These are phyloP conservation scores for Solanum hybrid DNA, from an alignment of 305 asterid genomes.

Conservation along the genomic window DNA sequence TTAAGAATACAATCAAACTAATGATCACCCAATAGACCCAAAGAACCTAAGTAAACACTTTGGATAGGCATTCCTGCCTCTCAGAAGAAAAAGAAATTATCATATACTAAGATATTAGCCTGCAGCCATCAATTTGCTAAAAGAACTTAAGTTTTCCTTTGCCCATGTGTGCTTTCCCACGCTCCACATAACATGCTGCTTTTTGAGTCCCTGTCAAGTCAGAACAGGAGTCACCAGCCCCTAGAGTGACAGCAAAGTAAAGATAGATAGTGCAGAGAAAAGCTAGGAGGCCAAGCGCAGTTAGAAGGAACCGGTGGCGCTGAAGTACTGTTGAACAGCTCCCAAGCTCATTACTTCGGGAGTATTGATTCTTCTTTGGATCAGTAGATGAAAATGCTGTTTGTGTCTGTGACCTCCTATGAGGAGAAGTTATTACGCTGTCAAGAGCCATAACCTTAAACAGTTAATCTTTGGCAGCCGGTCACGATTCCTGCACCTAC, in stretches of 20 bases:
- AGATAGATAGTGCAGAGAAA: conserved; percentile 90
- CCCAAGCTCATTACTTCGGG: conserved; percentile 53
- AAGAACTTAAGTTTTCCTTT: conserved; percentile 35
- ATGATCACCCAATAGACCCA: conserved; percentile 6
- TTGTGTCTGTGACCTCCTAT: conserved; percentile 66
- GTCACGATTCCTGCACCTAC: conserved; percentile 24
- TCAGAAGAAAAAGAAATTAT: neutral
- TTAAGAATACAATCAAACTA: neutral
- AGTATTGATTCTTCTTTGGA: conserved; percentile 30
- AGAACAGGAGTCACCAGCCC: conserved; percentile 33
- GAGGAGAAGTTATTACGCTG: conserved; percentile 71
- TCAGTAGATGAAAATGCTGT: conserved; percentile 48
- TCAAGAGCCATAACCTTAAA: conserved; percentile 55
- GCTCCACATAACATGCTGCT: conserved; percentile 30
- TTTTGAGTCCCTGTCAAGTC: conserved; percentile 28
- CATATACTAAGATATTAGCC: neutral
- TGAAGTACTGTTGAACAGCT: conserved; percentile 52
- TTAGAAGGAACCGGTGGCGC: conserved; percentile 83
- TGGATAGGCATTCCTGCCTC: neutral
- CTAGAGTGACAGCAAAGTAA: conserved; percentile 92
- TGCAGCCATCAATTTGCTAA: conserved; percentile 12
- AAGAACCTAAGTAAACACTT: neutral
- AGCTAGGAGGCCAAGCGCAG: conserved; percentile 67
- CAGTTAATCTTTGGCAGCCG: conserved; percentile 5
- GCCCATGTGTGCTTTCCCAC: conserved; percentile 25